Percentiles rank a stretch among this genome's conserved stretches.
phyloP scores from a whole-genome alignment of 495 filamentous ascomycete genomes.

The Podospora pseudoanserina region DNA sequence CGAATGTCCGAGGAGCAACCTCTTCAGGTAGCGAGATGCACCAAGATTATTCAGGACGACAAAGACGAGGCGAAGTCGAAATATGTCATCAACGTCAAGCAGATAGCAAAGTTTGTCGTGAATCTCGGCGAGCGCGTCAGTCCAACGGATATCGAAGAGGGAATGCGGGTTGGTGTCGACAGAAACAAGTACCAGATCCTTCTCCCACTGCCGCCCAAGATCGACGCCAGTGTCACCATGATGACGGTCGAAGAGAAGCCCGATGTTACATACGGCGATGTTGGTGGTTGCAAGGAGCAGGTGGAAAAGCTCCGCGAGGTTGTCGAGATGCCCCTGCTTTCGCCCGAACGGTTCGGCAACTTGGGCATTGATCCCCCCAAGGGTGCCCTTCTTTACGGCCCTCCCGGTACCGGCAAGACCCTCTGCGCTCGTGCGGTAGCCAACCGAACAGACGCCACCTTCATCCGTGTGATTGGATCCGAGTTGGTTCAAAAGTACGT shows the following conservation, averaged over 20 bases:
- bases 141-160: slow-evolving; percentile 98
- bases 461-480: slow-evolving; percentile 96
- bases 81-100: slow-evolving; percentile 99
- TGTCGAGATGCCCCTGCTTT: slow-evolving; percentile 95
- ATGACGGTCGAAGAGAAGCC: slow-evolving; percentile 99
- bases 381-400: slow-evolving; percentile 93
- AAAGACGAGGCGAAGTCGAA: slow-evolving; percentile 97
- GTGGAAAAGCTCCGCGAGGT: slow-evolving; percentile 98
- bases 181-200: slow-evolving; percentile 99
- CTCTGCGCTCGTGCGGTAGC: slow-evolving; percentile 96
- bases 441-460: slow-evolving; percentile 95
- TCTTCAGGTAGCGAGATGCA: slow-evolving; percentile 94
- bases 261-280: slow-evolving; percentile 97
- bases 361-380: slow-evolving; percentile 98
- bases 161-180: slow-evolving; percentile 97
- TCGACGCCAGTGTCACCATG: slow-evolving; percentile 98
- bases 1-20: slow-evolving; percentile 98
- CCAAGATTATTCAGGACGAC: slow-evolving; percentile 97
- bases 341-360: slow-evolving; percentile 93
- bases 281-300: slow-evolving; percentile 98
- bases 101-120: slow-evolving; percentile 99
- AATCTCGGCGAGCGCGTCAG: slow-evolving; percentile 95
- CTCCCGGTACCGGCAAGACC: slow-evolving; percentile 96
- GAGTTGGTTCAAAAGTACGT: slow-evolving; percentile 99
- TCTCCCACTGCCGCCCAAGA: slow-evolving; percentile 95